Conservation (phyloP, 345 rosid species). For the Mangifera indica region DNA sequence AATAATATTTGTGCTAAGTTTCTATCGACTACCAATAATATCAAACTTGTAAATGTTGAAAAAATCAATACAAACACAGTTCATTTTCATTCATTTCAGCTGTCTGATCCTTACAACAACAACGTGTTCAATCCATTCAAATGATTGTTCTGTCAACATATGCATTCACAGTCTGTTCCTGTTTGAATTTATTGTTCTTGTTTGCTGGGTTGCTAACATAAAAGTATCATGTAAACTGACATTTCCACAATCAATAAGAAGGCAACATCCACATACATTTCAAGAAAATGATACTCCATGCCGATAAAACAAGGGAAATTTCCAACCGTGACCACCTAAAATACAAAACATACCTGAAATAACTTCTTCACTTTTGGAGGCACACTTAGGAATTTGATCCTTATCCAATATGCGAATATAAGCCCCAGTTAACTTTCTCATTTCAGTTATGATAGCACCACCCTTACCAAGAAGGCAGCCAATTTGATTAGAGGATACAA, state of each 20-base stretch:
- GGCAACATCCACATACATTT: not conserved
- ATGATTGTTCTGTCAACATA: no score
- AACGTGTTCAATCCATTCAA: no score
- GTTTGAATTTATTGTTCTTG: no score
- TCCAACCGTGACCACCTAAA: conserved; percentile 10
- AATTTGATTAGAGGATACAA: conserved; percentile 63
- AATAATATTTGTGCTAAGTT: no score
- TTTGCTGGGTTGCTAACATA: not conserved
- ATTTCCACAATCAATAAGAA: not conserved
- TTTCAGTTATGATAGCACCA: conserved; percentile 68
- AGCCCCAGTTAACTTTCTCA: conserved; percentile 71
- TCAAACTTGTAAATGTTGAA: conserved; percentile 36
- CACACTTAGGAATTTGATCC: conserved; percentile 73
- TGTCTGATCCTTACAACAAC: no score
- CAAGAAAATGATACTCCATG: not conserved
- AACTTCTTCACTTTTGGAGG: conserved; percentile 71
- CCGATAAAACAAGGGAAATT: not conserved
- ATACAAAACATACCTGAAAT: conserved; percentile 54
- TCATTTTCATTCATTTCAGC: no score
- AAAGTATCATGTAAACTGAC: not conserved
- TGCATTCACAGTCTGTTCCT: no score
- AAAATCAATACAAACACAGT: no score
- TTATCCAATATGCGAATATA: conserved; percentile 65
- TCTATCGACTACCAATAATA: conserved; percentile 43
- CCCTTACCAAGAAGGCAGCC: conserved; percentile 83